phyloP scores from a whole-genome alignment of 2,329 filamentous ascomycete species.

The Aspergillus versicolor region DNA sequence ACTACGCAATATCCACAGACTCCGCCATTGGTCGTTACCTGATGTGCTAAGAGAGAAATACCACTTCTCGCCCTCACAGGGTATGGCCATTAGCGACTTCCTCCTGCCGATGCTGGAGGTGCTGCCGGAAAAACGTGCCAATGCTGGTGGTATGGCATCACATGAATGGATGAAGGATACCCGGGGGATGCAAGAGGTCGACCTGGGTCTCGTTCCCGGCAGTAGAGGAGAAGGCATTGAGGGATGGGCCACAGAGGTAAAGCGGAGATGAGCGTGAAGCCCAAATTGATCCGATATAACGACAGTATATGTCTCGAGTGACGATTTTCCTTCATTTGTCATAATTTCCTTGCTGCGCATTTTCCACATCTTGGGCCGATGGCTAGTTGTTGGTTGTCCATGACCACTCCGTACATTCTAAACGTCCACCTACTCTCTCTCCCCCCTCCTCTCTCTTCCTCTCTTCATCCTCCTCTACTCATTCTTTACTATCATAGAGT shows the following conservation, averaged over 20 bases:
- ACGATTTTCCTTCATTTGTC: conserved; percentile 26
- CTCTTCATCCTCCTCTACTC: conserved; percentile 1
- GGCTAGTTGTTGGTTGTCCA: conserved; percentile 25
- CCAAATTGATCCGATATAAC: conserved; percentile 12
- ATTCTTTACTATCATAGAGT: conserved; percentile 5
- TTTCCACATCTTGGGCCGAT: conserved; percentile 30
- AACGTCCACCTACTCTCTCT: conserved; percentile 11
- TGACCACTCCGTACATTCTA: conserved; percentile 30
- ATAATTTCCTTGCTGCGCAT: conserved; percentile 24
- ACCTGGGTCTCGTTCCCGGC: conserved; percentile 73
- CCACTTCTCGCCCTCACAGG: conserved; percentile 83
- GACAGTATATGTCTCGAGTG: conserved; percentile 22
- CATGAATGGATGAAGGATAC: conserved; percentile 82
- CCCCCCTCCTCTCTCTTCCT: not conserved
- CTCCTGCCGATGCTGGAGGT: conserved; percentile 88
- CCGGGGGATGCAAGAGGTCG: conserved; percentile 80
- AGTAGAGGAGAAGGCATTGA: conserved; percentile 89
- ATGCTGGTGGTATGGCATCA: conserved; percentile 91
- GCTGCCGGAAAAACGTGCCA: conserved; percentile 82
- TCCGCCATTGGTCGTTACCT: conserved; percentile 91
- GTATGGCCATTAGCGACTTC: conserved; percentile 76
- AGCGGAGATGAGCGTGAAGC: conserved; percentile 60
- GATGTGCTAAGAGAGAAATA: conserved; percentile 97
- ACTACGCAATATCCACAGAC: conserved; percentile 91
- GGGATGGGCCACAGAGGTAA: conserved; percentile 87